These are phyloP conservation scores for Dothideomycetidae sp. DNA, from an alignment of 2,329 filamentous ascomycete genomes.

Conservation along the genomic window DNA sequence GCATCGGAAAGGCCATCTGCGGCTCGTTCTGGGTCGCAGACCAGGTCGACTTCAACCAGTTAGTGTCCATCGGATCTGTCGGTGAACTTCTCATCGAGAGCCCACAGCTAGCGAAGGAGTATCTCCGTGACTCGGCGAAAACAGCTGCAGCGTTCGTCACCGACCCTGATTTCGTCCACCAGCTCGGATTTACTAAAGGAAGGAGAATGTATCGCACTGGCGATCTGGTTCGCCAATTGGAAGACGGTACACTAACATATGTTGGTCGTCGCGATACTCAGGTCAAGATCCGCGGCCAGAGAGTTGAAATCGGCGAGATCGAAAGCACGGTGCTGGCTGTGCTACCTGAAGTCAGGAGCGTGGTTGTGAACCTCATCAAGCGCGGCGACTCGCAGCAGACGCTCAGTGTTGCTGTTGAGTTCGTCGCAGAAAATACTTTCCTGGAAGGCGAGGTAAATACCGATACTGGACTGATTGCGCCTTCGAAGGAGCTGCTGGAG, in stretches of 20 bases:
- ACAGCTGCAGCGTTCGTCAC: conserved; percentile 22
- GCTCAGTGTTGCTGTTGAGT: background rate
- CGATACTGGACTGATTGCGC: background rate
- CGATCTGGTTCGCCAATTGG: conserved; percentile 51
- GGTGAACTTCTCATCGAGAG: conserved; percentile 35
- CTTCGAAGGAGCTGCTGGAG: conserved; percentile 38
- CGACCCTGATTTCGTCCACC: conserved; percentile 13
- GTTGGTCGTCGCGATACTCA: conserved; percentile 63
- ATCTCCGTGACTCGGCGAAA: conserved; percentile 22
- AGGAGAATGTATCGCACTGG: conserved; percentile 30
- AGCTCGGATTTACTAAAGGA: conserved; percentile 18
- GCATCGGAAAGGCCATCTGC: conserved; percentile 10
- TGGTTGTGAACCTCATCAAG: background rate
- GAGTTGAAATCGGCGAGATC: conserved; percentile 85
- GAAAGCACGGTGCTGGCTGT: conserved; percentile 30
- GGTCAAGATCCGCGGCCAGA: conserved; percentile 86
- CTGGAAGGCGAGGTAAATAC: too few species aligned
- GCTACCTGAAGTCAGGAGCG: conserved; percentile 24
- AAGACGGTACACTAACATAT: conserved; percentile 57
- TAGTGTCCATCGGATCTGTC: conserved; percentile 30
- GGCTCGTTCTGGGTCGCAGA: conserved; percentile 19
- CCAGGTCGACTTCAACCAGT: conserved; percentile 14
- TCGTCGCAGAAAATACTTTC: background rate
- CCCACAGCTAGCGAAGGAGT: conserved; percentile 29
- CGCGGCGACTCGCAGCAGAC: background rate